Base-by-base conservation (phyloP, 1,284 basidiomycete species). In the Cryptococcus neoformans region DNA sequence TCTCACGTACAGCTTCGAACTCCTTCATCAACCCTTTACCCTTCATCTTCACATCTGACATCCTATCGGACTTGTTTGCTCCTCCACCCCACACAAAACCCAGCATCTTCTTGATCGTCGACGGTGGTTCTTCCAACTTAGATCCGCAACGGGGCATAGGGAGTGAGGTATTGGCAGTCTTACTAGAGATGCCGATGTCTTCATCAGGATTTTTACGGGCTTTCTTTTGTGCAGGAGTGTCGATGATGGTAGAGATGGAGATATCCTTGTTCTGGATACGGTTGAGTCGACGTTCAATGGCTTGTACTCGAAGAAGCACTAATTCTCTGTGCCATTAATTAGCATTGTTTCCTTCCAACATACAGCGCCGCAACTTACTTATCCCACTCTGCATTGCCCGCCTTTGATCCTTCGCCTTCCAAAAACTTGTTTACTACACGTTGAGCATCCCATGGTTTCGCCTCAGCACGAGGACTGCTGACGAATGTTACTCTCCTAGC, bases 381-480 rank as follows among this genome's bases (percentile, higher is more conserved):
- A n/a, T 55, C 57, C 67, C 69, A 73, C 14, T 60, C 64, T 9
- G 59, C 62, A 17, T 51, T 51, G 8, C 79, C 83, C 36, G 82
- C 63, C 6, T 80, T 78, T 28, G 86, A 71, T 16, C 86, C 78
- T 71, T 87, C 85, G 54, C 87, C 85, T 6, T 85, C 85, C 62
- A 90, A 85, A 68, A 88, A 91, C 34, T 82, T 83, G 70, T 89
- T 87, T 37, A 91, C 80, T 41, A 81, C 71, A 70, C 86, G 88
- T 85, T 86, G 89, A 56, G 87, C 84, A 35, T 84, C 82, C 69
- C 87, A 88, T 6, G 81, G 81, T 86, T 87, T 89, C 41, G 75
- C 78, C 44, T 44, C 12, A 72, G 62, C 45, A 50, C 68, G 14
- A 10, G 49, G 42, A 7, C 55, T 54, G 3, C 7, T 46, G 3